A percentile compares a stretch with the other conserved stretches of the same genome.
These are phyloP conservation scores for Oryza coarctata DNA, from an alignment of 176 grass and related monocot species.

Conservation along the genomic window DNA sequence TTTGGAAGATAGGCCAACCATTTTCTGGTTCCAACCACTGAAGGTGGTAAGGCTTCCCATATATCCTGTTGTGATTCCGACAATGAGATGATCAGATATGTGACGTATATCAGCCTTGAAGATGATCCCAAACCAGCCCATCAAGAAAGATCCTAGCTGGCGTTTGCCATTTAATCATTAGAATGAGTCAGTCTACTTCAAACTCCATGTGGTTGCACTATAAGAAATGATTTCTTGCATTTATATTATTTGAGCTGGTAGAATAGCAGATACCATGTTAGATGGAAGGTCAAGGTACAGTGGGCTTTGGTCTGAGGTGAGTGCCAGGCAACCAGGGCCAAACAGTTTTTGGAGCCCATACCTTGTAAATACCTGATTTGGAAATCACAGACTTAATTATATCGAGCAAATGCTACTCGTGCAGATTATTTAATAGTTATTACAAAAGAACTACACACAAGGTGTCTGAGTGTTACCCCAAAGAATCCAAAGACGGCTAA, in stretches of 20 bases:
- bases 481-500: slow-evolving; percentile 80
- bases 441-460: neutral
- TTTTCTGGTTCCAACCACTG: slow-evolving; percentile 94
- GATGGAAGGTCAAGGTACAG: slow-evolving; percentile 93
- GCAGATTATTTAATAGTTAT: neutral
- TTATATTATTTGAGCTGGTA: slow-evolving; percentile 18
- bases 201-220: neutral
- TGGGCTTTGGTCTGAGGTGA: slow-evolving; percentile 68
- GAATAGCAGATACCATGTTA: slow-evolving; percentile 65
- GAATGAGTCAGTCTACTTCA: neutral
- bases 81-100: slow-evolving; percentile 72
- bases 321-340: slow-evolving; percentile 59
- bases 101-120: slow-evolving; percentile 79
- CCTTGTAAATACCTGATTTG: slow-evolving; percentile 80
- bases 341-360: slow-evolving; percentile 87
- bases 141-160: slow-evolving; percentile 95
- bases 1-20: slow-evolving; percentile 79
- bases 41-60: slow-evolving; percentile 95
- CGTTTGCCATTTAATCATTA: slow-evolving; percentile 26
- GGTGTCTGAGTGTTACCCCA: slow-evolving; percentile 55
- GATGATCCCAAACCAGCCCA: slow-evolving; percentile 96
- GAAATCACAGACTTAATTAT: slow-evolving; percentile 26
- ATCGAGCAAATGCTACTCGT: neutral
- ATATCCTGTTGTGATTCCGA: slow-evolving; percentile 79
- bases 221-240: slow-evolving; percentile 9